Conservation (phyloP, 2,329 filamentous ascomycete genomes). For the Venturia pyrina region DNA sequence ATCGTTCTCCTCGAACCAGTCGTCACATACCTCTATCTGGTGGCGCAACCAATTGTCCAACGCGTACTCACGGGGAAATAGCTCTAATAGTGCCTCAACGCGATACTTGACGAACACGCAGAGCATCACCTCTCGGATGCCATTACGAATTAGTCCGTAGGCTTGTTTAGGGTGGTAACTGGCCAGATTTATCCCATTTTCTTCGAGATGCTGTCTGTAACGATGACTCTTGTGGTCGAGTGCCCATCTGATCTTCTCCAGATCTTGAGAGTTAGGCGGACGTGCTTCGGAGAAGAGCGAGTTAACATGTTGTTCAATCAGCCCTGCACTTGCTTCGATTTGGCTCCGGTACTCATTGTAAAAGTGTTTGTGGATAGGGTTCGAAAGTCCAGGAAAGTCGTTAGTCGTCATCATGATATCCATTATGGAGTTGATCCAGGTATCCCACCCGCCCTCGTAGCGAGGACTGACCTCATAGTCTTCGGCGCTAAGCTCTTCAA, state of each 20-base stretch:
- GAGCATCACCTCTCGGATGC: not conserved
- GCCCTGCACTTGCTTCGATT: not conserved
- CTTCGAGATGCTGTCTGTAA: not conserved
- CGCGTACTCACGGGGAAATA: not conserved
- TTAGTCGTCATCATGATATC: not conserved
- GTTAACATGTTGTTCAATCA: not conserved
- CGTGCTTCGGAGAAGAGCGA: not conserved
- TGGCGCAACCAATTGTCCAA: not conserved
- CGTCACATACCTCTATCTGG: not conserved
- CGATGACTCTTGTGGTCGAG: not conserved
- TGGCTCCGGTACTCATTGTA: not conserved
- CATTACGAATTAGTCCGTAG: not conserved
- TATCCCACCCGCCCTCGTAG: not conserved
- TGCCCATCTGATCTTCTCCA: not conserved
- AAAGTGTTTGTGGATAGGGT: not conserved
- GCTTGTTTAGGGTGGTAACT: not conserved
- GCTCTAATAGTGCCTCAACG: not conserved
- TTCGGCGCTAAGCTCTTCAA: not conserved
- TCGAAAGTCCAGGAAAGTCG: too few species aligned
- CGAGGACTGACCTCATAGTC: not conserved
- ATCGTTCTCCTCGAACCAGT: not conserved
- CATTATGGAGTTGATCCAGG: not conserved
- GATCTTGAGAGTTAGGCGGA: not conserved
- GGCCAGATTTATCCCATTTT: not conserved
- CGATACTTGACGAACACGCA: not conserved